Base-by-base conservation (phyloP, 2,329 filamentous ascomycete genomes). In the Cytospora leucostoma region DNA sequence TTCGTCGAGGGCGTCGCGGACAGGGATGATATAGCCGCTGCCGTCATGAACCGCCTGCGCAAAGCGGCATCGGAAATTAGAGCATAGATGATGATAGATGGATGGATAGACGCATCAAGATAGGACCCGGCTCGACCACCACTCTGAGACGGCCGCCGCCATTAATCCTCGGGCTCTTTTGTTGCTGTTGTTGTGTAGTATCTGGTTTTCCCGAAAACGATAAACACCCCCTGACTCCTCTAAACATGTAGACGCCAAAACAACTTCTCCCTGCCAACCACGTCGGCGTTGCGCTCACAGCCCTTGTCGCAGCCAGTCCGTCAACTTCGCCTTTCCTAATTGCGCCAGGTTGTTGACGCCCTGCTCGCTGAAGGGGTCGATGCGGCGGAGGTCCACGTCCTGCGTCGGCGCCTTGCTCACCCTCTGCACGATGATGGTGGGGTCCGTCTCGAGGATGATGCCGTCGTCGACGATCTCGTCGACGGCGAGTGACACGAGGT, bases 381-480 rank as follows among this genome's bases (percentile, higher is more conserved):
- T 94, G 74, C 91, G 92, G 82, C 95, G 92, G 76, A 97, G 86
- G 74, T 93, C 92, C 70, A 93, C 89, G 79, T 99, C 95, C 72
- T 96, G 91, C 50, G 89, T 88, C 11, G 95, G 95, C 49, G 95
- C 93, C 76, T 90, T 89, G 83, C 92, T 97, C 72, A 98, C 95
- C 70, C 95, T 84, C 74, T 93, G 93, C 56, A 94, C 90, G 69
- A 99, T 91, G 72, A 97, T 91, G 67, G 95, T 94, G 1, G 95
- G 93, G 75, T 99, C 95, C 0, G 94, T 98, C 80, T 99, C 95
- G 66, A 99, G 87, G 71, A 99, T 94, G 74, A 98, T 96, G 65
- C 95, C 95, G 73, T 96, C 93, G 77, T 97, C 93, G 60, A 96
- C 87, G 67, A 96, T 94, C 78, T 99, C 95, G 77, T 99, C 95